Evolutionary conservation across 2,329 filamentous ascomycete species (phyloP), one percentile per base, ranked within the genome.

Genomic region (Pseudogymnoascus verrucosus): DNA sequence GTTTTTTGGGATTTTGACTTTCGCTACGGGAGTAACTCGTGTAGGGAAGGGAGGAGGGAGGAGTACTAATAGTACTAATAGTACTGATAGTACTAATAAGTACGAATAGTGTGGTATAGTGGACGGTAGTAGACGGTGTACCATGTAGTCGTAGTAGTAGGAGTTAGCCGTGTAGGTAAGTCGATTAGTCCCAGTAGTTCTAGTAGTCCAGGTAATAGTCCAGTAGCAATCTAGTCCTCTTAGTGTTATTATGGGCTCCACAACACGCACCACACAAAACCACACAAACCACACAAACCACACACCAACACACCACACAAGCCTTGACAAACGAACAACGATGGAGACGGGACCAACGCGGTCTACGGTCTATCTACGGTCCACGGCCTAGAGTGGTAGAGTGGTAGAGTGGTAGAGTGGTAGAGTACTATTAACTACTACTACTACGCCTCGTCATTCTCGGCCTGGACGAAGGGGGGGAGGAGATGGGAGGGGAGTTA

Each of bases 1-100:
- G 47, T 54, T 54, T 54, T 47, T 54, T 28, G 10, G 42, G 26
- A 54, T 31, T 54, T 54, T 54, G 47, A 31, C 47, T n/a, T 54
- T 31, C 47, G 47, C 26, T 54, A 54, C 47, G 47, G 47, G 47
- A 54, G 47, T 54, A 54, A 54, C 47, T 31, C 28, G 28, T 31
- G 28, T 31, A 31, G 28, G 26, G 26, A 7, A 28, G 26, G 26
- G 28, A 31, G 28, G 28, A 31, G 28, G 19, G 19, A 19, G 28
- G 28, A 31, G 28, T 31, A 31, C 28, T 31, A 31, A 8, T 31
- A 31, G 28, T 31, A 51, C 21, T 28, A n/a, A n/a, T 5, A 47
- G 42, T 47, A 47, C 42, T 47, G 2, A 11, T 19, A 44, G 40
- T 44, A 44, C 19, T 23, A 51, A 47, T 23, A 47, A 51, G 44